Conservation (phyloP, 208 protist genomes). For the Lotmaria passim region DNA sequence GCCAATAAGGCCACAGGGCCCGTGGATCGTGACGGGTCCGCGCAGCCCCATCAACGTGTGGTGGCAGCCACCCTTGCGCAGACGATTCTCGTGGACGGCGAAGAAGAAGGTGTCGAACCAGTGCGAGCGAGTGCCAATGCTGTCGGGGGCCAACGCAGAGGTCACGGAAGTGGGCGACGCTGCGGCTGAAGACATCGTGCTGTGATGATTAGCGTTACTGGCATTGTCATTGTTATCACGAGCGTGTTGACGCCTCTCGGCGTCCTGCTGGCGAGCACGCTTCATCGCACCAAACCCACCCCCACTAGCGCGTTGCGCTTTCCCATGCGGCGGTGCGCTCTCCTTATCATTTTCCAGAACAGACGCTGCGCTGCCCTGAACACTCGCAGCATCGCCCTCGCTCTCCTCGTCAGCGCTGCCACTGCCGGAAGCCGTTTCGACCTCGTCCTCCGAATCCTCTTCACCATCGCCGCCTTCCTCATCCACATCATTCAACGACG, state of each 20-base stretch:
- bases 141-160: background rate
- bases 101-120: slow-evolving; percentile 62
- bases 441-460: background rate
- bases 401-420: background rate
- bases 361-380: background rate
- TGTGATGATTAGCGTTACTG: background rate
- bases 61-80: slow-evolving; percentile 44
- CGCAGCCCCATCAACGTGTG: slow-evolving; percentile 71
- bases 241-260: background rate
- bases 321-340: background rate
- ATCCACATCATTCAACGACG: background rate
- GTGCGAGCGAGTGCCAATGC: slow-evolving; percentile 30
- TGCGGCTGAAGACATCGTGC: background rate
- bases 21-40: slow-evolving; percentile 67
- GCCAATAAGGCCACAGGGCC: slow-evolving; percentile 75
- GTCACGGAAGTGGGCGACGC: slow-evolving; percentile 16
- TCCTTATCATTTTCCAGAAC: no score
- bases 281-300: slow-evolving; percentile 22
- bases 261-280: slow-evolving; percentile 9
- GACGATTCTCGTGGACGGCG: slow-evolving; percentile 49
- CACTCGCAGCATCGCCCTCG: background rate
- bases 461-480: background rate
- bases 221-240: background rate
- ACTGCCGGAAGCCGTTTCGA: background rate
- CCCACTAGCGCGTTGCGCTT: background rate